Conservation (phyloP, 768 basidiomycete species). For the Suillus cothurnatus region DNA sequence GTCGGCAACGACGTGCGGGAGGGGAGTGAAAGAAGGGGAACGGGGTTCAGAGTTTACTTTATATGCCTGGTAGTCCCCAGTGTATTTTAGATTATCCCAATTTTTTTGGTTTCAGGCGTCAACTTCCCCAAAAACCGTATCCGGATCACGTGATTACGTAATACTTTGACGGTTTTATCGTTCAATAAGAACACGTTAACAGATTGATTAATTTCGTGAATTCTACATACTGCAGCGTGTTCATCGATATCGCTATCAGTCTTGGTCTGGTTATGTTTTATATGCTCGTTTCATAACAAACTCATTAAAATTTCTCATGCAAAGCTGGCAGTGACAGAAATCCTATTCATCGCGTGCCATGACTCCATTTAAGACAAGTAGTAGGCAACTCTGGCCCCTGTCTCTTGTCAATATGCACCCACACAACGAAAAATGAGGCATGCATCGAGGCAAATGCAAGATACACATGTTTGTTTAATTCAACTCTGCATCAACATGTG, state of each 20-base stretch:
- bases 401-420: constrained; percentile 2
- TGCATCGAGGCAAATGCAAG: constrained; percentile 1
- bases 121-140: constrained; percentile 3
- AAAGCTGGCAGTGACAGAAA: background rate
- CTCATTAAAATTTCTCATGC: background rate
- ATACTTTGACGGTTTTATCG: background rate
- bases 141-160: constrained; percentile 5
- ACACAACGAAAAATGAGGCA: constrained; percentile 5
- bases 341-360: background rate
- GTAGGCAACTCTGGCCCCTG: background rate
- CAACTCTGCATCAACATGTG: constrained; percentile 1
- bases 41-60: constrained; percentile 1
- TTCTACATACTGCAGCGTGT: background rate
- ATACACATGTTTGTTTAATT: background rate
- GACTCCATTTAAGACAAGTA: background rate
- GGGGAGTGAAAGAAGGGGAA: background rate
- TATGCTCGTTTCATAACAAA: background rate
- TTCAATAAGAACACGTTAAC: background rate
- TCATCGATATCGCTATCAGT: background rate
- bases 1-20: constrained; percentile 12
- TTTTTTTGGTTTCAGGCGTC: constrained; percentile 7
- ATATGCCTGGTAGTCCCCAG: background rate
- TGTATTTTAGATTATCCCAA: constrained; percentile 4
- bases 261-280: background rate
- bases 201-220: background rate